Base-by-base conservation (phyloP, 805 yeast genomes). In the Monosporozyma solicola region DNA sequence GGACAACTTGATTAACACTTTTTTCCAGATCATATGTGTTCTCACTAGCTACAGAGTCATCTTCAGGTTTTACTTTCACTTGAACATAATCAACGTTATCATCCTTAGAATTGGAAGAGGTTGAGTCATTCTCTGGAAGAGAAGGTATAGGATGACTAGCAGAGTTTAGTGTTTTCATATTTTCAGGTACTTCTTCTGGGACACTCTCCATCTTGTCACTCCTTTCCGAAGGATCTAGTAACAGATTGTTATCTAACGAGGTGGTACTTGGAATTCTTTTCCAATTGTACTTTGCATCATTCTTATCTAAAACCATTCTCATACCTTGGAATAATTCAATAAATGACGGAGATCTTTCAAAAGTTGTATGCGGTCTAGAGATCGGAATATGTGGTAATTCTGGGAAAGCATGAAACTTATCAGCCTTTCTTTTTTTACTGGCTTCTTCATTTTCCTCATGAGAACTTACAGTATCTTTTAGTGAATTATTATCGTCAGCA, bases 201-300 rank as follows among this genome's bases (percentile, higher is more conserved):
- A 45, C 37, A 27, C 37, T 45, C 9, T 45, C 48, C 48, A 45
- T 45, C 15, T 27, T 27, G 13, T 13, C 4, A 25, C 25, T 39
- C 45, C 24, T 24, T 27, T 37, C 46, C 5, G 13, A 33, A 5
- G 52, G 44, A 13, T 53, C 53, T 6, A 53, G 45, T 39, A 57
- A 20, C 20, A 48, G 50, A 24, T 50, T 47, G 10, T 55, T 53
- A 45, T 55, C 51, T 27, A 54, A 48, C 5, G 66, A 59, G 8
- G 49, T 47, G 9, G 64, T 64, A 25, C 63, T 59, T 1, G 65
- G 56, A 22, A 66, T 51, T 11, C 64, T 59, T 44, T 57, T 62
- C 71, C 71, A 67, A 50, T 66, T 67, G 44, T 63, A 65, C 15
- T 55, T 54, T 9, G 67, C 68, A 54, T 67, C 71, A 15, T 55